A percentile compares a stretch with the other conserved stretches of the same genome.
Conservation (phyloP, 1,284 basidiomycete species). For the Heterobasidion occidentale region DNA sequence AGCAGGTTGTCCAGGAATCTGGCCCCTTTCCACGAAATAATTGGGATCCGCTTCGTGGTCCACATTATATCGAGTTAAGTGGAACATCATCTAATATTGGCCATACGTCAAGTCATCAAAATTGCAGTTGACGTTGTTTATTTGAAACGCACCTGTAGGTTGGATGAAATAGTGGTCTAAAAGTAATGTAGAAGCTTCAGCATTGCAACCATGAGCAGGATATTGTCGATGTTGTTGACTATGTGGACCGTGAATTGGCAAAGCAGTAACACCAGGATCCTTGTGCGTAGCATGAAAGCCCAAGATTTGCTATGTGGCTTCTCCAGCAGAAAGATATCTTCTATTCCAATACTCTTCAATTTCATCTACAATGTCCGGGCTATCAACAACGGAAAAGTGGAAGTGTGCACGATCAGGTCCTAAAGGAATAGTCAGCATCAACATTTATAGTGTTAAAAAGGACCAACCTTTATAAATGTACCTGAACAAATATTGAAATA, state of each 20-base stretch:
- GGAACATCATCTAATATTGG: constrained; percentile 18
- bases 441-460: background rate
- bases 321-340: constrained; percentile 24
- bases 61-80: constrained; percentile 9
- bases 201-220: constrained; percentile 3
- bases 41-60: background rate
- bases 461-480: constrained; percentile 31
- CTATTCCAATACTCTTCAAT: constrained; percentile 25
- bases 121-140: background rate
- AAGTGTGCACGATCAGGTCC: background rate
- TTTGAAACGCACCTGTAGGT: constrained; percentile 12
- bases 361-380: constrained; percentile 17
- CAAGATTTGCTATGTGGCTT: constrained; percentile 28
- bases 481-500: constrained; percentile 32
- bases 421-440: background rate
- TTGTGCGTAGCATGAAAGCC: constrained; percentile 24
- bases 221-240: constrained; percentile 13
- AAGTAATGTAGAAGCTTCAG: constrained; percentile 13
- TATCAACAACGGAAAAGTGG: background rate
- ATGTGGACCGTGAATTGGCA: constrained; percentile 22
- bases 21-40: constrained; percentile 7
- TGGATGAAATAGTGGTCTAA: constrained; percentile 23
- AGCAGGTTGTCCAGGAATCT: background rate
- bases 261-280: constrained; percentile 21
- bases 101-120: constrained; percentile 17